A percentile compares a stretch with the other conserved stretches of the same genome.
Evolutionary conservation across 202 grass and related monocot species (phyloP).

Genomic region (Bolboschoenoplectus hybrid): DNA sequence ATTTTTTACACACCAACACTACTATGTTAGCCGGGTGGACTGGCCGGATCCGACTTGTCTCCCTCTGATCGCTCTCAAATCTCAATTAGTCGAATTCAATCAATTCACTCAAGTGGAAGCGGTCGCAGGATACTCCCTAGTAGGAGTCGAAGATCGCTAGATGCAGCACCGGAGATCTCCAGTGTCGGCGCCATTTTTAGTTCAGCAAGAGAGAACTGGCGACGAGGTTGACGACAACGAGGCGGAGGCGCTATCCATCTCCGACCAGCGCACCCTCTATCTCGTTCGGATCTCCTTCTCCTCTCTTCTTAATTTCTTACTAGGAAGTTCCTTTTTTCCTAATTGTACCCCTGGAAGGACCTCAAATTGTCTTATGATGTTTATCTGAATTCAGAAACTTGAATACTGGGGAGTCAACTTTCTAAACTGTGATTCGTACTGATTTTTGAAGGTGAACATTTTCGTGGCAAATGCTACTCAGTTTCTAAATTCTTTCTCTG

Average conservation of each 20-base stretch:
- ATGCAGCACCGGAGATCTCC: constrained; percentile 37
- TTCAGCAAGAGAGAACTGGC: constrained; percentile 18
- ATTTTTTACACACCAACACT: too few species aligned
- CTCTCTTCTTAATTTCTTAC: constrained; percentile 3
- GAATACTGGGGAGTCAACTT: background rate
- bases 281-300: constrained; percentile 42
- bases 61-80: background rate
- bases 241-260: constrained; percentile 47
- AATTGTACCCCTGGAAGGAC: background rate
- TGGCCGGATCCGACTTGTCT: too few species aligned
- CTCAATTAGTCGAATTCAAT: background rate
- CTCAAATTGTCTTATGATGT: background rate
- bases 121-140: background rate
- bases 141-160: background rate
- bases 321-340: background rate
- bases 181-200: constrained; percentile 11
- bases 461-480: constrained; percentile 60
- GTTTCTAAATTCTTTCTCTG: constrained; percentile 64
- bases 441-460: constrained; percentile 61
- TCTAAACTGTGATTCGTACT: constrained; percentile 19
- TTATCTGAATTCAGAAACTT: background rate
- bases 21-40: too few species aligned
- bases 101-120: background rate
- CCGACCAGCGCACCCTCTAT: constrained; percentile 76
- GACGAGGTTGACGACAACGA: constrained; percentile 37